Conservation (phyloP, 2,329 filamentous ascomycete genomes). For the Teratosphaeria zuluensis region DNA sequence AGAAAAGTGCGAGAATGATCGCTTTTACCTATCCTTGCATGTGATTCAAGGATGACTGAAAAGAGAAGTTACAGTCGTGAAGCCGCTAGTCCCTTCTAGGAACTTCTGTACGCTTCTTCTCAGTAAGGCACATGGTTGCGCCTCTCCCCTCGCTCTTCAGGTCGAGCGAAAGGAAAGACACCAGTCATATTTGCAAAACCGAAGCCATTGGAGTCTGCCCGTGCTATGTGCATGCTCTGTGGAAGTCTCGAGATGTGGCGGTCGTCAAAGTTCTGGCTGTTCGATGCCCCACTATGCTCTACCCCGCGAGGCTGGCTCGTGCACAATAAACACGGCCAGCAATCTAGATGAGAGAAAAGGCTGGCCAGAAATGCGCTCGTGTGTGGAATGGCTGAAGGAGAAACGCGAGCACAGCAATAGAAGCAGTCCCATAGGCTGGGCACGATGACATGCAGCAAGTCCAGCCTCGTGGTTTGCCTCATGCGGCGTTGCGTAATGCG, state of each 20-base stretch:
- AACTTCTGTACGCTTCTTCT: neutral
- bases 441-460: neutral
- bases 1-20: neutral
- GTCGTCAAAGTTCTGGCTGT: neutral
- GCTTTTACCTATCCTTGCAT: neutral
- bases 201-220: no score
- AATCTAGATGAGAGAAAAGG: neutral
- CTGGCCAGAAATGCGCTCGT: neutral
- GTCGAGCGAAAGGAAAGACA: neutral
- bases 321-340: neutral
- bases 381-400: neutral
- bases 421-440: neutral
- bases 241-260: no score
- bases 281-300: neutral
- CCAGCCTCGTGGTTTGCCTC: neutral
- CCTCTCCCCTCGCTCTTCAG: neutral
- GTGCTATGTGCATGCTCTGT: no score
- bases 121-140: neutral
- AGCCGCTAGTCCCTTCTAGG: neutral
- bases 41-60: neutral
- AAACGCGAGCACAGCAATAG: neutral
- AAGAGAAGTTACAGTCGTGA: neutral
- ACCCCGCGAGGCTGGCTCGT: constrained; percentile 1
- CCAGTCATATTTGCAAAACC: no score
- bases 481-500: neutral